phyloP scores from a whole-genome alignment of 176 grass and related monocot species.

The Tillandsia leiboldiana region DNA sequence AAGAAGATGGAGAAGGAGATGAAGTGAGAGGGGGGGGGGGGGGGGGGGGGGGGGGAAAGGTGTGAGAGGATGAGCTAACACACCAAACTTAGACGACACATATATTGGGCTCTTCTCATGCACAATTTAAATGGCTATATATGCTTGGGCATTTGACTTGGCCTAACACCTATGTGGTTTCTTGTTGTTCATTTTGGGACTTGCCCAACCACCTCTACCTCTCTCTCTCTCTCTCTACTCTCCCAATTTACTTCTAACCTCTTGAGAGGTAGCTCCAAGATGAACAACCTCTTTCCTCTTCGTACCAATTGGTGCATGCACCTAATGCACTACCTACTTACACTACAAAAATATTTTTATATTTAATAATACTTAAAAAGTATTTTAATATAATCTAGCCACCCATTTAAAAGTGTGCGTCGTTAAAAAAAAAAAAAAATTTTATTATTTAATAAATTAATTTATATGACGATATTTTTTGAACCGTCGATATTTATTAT shows the following conservation, averaged over 20 bases:
- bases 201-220: background rate
- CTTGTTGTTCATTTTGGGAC: background rate
- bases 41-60: background rate
- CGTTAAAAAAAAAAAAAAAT: too few species aligned
- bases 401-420: too few species aligned
- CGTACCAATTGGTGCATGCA: too few species aligned
- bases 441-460: too few species aligned
- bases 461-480: too few species aligned
- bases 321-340: too few species aligned
- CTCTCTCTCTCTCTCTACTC: slow-evolving; percentile 1
- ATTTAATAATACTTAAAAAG: too few species aligned
- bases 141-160: slow-evolving; percentile 23
- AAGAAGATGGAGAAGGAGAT: slow-evolving; percentile 3
- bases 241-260: background rate
- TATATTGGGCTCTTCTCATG: slow-evolving; percentile 6
- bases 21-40: slow-evolving; percentile 1
- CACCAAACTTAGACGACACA: slow-evolving; percentile 31
- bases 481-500: too few species aligned
- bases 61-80: slow-evolving; percentile 61
- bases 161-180: slow-evolving; percentile 14
- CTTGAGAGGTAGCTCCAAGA: too few species aligned
- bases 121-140: background rate
- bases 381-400: too few species aligned
- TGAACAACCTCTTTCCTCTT: too few species aligned
- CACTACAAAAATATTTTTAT: too few species aligned